Conservation (phyloP, 2,329 filamentous ascomycete genomes). For the Pseudogymnoascus sp. region DNA sequence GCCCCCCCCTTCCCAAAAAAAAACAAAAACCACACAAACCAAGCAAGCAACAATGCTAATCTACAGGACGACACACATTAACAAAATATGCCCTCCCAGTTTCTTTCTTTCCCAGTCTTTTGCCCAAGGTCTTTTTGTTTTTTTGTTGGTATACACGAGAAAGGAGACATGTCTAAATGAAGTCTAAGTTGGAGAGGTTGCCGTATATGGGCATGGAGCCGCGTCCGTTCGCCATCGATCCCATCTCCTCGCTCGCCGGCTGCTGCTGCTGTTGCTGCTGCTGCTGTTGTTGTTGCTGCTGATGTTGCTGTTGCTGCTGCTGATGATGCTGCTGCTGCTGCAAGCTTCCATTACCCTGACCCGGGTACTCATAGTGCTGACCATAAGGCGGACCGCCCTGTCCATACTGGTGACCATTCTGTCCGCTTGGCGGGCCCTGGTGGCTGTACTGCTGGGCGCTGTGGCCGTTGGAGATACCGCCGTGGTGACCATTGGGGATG, state of each 20-base stretch:
- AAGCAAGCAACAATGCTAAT: slow-evolving; percentile 5
- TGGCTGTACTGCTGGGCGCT: slow-evolving; percentile 5
- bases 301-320: background rate
- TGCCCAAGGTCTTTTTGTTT: background rate
- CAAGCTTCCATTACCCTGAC: slow-evolving; percentile 26
- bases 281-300: slow-evolving; percentile 17
- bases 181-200: slow-evolving; percentile 8
- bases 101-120: background rate
- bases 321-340: slow-evolving; percentile 19
- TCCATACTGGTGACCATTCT: slow-evolving; percentile 26
- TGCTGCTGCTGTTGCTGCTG: slow-evolving; percentile 18
- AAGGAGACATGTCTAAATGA: background rate
- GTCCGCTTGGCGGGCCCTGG: background rate
- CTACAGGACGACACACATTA: slow-evolving; percentile 4
- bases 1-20: background rate
- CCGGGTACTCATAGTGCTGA: slow-evolving; percentile 29
- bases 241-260: slow-evolving; percentile 16
- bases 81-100: background rate
- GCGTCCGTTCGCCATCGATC: slow-evolving; percentile 20
- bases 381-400: slow-evolving; percentile 44
- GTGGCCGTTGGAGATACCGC: slow-evolving; percentile 21
- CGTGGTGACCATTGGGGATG: slow-evolving; percentile 54
- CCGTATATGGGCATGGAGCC: slow-evolving; percentile 40
- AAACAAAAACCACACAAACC: background rate
- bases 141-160: background rate